Conservation (phyloP, 306 rosid genomes). For the Acacia confusa region DNA sequence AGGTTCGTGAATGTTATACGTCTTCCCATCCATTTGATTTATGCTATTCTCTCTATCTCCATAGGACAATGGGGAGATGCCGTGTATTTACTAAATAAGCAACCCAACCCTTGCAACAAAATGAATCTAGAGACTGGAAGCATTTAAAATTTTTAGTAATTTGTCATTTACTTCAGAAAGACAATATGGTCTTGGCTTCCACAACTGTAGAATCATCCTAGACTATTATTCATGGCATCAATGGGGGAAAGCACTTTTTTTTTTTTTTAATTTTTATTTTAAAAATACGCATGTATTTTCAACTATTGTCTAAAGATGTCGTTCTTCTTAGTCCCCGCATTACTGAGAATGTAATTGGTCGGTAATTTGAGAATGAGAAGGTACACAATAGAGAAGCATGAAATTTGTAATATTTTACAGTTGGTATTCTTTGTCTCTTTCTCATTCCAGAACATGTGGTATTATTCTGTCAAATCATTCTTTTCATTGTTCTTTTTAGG, state of each 20-base stretch:
- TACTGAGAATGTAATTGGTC: background rate
- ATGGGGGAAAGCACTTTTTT: background rate
- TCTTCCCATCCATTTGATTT: background rate
- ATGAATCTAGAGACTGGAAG: background rate
- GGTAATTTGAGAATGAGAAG: background rate
- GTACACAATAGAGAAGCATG: background rate
- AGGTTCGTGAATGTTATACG: too few species aligned
- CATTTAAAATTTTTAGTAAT: background rate
- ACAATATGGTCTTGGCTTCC: background rate
- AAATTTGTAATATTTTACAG: too few species aligned
- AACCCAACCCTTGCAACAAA: background rate
- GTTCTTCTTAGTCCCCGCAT: background rate
- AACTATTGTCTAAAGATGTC: background rate
- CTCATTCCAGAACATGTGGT: conserved; percentile 97
- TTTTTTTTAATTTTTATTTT: too few species aligned
- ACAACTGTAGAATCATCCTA: background rate
- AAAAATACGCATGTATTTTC: background rate
- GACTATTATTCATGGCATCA: background rate
- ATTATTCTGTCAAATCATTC: conserved; percentile 31
- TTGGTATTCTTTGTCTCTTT: conserved; percentile 65
- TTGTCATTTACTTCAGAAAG: background rate
- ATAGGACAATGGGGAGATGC: background rate
- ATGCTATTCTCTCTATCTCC: background rate
- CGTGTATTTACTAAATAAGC: background rate
- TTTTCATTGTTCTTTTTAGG: background rate